Evolutionary conservation across 2,329 filamentous ascomycete species (phyloP).

Genomic region (Botrytis cinerea): DNA sequence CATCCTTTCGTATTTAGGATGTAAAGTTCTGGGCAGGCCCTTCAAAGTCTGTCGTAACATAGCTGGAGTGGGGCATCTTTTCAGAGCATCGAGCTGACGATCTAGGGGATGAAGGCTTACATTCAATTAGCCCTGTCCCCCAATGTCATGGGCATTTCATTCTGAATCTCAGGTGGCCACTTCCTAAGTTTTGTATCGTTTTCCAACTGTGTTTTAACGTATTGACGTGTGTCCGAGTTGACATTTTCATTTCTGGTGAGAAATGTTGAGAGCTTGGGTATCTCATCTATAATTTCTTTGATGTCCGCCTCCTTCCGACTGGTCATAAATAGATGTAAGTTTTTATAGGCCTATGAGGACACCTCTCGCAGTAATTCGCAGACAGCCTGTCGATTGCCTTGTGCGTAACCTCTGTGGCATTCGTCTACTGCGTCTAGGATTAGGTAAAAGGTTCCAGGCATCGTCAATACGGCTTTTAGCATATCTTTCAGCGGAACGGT

Average conservation of each 20-base stretch:
- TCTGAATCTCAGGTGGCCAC: background rate
- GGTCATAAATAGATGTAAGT: background rate
- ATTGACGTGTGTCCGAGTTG: background rate
- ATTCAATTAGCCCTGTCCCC: constrained; percentile 3
- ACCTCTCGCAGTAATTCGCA: background rate
- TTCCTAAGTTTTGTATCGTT: background rate
- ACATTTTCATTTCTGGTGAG: background rate
- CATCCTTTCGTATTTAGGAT: constrained; percentile 2
- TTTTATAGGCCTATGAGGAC: background rate
- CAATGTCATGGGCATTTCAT: background rate
- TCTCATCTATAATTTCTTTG: background rate
- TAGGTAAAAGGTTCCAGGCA: background rate
- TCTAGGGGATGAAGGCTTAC: background rate
- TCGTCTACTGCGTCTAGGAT: constrained; percentile 5
- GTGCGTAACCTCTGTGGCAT: background rate
- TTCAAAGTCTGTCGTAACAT: constrained; percentile 1
- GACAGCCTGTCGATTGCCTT: background rate
- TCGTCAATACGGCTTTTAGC: background rate
- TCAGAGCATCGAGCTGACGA: background rate
- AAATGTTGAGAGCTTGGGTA: background rate
- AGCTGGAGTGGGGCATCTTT: constrained; percentile 1
- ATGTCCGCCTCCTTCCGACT: constrained; percentile 8
- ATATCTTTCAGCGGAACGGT: background rate
- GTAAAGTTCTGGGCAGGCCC: constrained; percentile 1
- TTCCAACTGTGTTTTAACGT: background rate